Evolutionary conservation across 768 basidiomycete species (phyloP), one percentile per base, ranked within the genome.

Genomic region (Candolleomyces efflorescens): DNA sequence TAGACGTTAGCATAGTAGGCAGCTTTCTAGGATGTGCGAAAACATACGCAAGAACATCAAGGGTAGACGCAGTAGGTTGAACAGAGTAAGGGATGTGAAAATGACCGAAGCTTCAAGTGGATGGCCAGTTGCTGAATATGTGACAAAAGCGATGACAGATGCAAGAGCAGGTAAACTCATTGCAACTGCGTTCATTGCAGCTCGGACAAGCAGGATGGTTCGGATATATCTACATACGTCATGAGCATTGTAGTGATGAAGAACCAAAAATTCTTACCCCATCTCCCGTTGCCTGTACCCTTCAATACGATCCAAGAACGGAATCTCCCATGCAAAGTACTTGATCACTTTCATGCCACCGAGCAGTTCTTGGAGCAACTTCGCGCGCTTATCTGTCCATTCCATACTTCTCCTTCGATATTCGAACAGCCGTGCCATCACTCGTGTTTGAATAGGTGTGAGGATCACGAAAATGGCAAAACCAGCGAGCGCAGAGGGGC

Each of bases 311-410:
- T 83, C 74, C 22, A 96, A 77, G 70, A 92, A 95, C 0, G 94
- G 91, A 1, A 71, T 64, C 65, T 94, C 92, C 92, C 92, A 94
- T 5, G 89, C 86, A 70, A 95, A 95, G 69, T 88, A 87, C 70
- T 97, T 97, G 79, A 97, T 90, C 60, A 96, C 82, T 62, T 91
- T 88, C 84, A 97, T 94, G 0, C 91, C 90, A 13, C 87, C 85
- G 0, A 97, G 73, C 1, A 98, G 78, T 67, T 98, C 95, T 68
- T 95, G 94, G 11, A 97, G 79, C 3, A 94, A 73, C 66, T 92
- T 94, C 13, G 90, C 89, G 10, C 95, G 84, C 67, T 89, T 90
- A 67, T 98, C 95, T 5, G 89, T 97, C 89, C 89, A 96, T 0
- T 71, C 69, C 91, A 95, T 94, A 53, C 85, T 83, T 67, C 86